Base-by-base conservation (phyloP, 495 filamentous ascomycete genomes). In the Penicillium coffeae region DNA sequence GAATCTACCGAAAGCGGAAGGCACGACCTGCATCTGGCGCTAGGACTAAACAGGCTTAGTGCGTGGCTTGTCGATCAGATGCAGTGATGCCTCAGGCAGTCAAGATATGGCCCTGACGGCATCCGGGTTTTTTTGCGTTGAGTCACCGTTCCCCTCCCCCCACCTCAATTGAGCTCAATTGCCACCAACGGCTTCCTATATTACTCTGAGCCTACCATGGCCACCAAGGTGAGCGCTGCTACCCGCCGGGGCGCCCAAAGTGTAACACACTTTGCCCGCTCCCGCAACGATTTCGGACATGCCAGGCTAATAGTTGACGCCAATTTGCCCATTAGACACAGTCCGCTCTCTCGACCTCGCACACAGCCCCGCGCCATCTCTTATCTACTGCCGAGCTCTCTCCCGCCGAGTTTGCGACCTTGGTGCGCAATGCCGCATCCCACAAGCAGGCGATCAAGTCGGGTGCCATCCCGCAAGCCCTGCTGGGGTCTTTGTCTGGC, bases 351-450 rank as follows among this genome's bases (percentile, higher is more conserved):
- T n/a, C n/a, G n/a, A n/a, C n/a, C n/a, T n/a, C n/a, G n/a, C 3
- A 4, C 25, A 10, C 25, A 5, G 25, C 25, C 15, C 87, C 85
- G 39, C 83, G 89, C 21, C 93, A 96, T 75, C 78, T 98, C 19
- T 82, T 96, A 58, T 91, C 90, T 36, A 93, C 95, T 59, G 83
- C 83, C 36, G 91, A 98, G 60, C 78, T 97, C 47, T 84, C 83
- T 3, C 74, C 87, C 15, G 58, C 79, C 9, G 93, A 97, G 64
- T 82, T 98, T 58, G 81, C 81, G 8, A 81, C 79, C 18, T 78
- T 98, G 34, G 83, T 98, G 45, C 80, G 80, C 67, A 89, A 88
- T 82, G 90, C 91, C 48, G 68, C 79, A 25, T 62, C 75, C 22
- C 80, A 89, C 72, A 96, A 96, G 63, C 70, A 75, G 38, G 74